Evolutionary conservation across 345 rosid genomes (phyloP).

Genomic region (Nephelium lappaceum): DNA sequence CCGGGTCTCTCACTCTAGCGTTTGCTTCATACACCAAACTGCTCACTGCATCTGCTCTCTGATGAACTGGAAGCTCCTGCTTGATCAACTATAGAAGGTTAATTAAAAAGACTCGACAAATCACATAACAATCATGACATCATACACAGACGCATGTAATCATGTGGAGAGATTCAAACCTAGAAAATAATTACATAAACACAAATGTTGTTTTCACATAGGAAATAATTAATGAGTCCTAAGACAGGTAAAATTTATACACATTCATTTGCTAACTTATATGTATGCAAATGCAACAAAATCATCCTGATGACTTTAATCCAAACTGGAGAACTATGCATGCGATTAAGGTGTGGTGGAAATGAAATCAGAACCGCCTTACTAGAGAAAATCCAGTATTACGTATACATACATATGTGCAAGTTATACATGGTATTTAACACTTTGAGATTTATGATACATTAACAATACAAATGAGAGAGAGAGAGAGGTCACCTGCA

Average conservation of each 20-base stretch:
- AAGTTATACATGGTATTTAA: no score
- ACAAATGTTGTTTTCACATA: no score
- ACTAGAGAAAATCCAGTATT: no score
- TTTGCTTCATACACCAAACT: conserved; percentile 72
- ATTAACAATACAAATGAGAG: not conserved
- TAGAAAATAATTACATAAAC: no score
- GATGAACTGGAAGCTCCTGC: conserved; percentile 62
- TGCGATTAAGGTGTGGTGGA: no score
- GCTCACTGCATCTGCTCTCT: conserved; percentile 65
- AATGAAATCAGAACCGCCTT: not conserved
- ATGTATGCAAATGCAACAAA: not conserved
- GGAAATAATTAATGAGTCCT: no score
- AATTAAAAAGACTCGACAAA: no score
- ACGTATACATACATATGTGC: no score
- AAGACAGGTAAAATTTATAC: no score
- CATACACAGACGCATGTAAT: not conserved
- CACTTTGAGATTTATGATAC: no score
- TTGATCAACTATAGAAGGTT: not conserved
- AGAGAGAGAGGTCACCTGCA: conserved; percentile 45
- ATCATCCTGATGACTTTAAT: no score
- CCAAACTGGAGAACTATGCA: not conserved
- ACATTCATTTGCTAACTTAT: no score
- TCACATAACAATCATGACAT: not conserved
- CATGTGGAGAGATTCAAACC: not conserved
- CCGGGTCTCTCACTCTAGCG: conserved; percentile 66